Evolutionary conservation across 129 eudicot genomes (phyloP), one percentile per base, ranked within the genome.

Genomic region (Artemisia tridentata): DNA sequence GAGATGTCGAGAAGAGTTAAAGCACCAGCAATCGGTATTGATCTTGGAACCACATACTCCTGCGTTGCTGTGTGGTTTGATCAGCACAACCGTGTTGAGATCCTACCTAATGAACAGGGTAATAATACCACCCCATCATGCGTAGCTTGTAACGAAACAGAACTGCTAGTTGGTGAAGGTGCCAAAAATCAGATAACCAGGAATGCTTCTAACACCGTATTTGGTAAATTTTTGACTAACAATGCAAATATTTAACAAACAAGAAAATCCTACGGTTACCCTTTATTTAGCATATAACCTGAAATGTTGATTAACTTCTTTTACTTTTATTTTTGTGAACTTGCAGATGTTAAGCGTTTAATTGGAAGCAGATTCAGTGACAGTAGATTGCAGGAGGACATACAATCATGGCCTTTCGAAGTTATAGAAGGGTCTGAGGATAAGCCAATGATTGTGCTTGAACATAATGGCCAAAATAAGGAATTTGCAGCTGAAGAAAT

Each of bases 341-440:
- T 19, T 65, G 14, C 20, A 74, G 71, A 74, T 34, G 75, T 20
- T 8, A 70, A 70, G 29, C 75, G 75, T 6, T 38, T 70, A 43
- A 70, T 55, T 5, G 75, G 75, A 52, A 70, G 52, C 56, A 46
- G 55, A 65, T 65, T 65, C 18, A 65, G 71, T 65, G 71, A 46
- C 5, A 20, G 5, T 18, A 7, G 1, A 65, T 34, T 20, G 41
- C 71, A 65, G 41, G 17, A 65, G 19, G 55, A 65, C 41, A 65
- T 65, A 0, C 10, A 65, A 23, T 65, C 56, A 19, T 65, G 56
- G 56, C 56, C 71, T 46, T 65, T 55, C 20, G 56, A 12, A 50
- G 71, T 65, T 11, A 45, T 45, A 11, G 18, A 65, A 65, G 71
- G 71, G 17, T 45, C 71, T 0, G 41, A 7, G 0, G 71, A 65